These are phyloP conservation scores for Citrullus mucosospermus DNA, from an alignment of 306 rosid species.

Conservation along the genomic window DNA sequence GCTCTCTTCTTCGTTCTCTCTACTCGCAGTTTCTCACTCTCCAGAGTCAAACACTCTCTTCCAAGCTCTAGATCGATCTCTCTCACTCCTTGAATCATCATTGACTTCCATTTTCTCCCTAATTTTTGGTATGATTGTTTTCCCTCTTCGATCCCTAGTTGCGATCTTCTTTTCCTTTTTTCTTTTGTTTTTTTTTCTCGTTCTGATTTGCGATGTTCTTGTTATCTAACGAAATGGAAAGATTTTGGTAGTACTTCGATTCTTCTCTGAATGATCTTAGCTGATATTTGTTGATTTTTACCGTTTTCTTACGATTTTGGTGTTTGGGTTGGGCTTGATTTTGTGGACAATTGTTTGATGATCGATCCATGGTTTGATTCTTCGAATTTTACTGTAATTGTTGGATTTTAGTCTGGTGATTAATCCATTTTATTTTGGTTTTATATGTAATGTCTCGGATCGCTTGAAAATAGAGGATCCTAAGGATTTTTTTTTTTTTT, in stretches of 20 bases:
- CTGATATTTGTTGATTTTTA: not conserved
- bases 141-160: not conserved
- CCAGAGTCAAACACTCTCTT: conserved; percentile 3
- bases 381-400: not conserved
- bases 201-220: not conserved
- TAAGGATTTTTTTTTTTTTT: not conserved
- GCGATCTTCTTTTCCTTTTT: not conserved
- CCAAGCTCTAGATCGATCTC: conserved; percentile 3
- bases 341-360: not conserved
- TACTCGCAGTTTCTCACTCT: not conserved
- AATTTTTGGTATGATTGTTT: not conserved
- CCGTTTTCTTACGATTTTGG: not conserved
- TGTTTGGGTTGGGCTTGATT: not conserved
- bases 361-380: not conserved
- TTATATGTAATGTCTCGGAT: not conserved
- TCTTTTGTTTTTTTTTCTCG: not conserved
- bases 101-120: not conserved
- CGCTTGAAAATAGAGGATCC: not conserved
- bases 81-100: not conserved
- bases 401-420: not conserved
- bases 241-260: not conserved
- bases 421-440: not conserved
- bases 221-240: not conserved
- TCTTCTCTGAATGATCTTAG: not conserved
- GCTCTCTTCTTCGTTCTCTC: not conserved